Base-by-base conservation (phyloP, 2,329 filamentous ascomycete genomes). In the Rutstroemia sp. region DNA sequence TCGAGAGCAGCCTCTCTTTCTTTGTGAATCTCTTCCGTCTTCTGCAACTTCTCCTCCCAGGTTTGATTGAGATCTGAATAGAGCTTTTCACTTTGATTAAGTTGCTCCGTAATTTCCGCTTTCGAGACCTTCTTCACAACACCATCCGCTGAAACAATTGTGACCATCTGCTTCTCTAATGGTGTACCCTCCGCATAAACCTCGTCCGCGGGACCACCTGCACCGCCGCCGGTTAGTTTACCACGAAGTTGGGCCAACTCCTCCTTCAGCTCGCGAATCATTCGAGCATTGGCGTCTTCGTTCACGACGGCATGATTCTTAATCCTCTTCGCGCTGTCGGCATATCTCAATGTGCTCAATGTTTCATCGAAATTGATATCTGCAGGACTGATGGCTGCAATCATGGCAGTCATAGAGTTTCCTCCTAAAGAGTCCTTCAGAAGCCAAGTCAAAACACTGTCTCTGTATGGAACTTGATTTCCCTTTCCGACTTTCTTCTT, bases 301-400 rank as follows among this genome's bases (percentile, higher is more conserved):
- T 99, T 99, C 72, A 99, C 88, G 51, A 99, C 94, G 57, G 94
- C 94, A 72, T 99, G 94, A 75, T 99, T 99, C 90, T 97, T 97
- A 80, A 99, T 99, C 66, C 94, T 86, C 76, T 99, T 99, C 25
- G 94, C 94, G 7, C 91, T 96, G 70, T 99, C 92, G 56, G 95
- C 94, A 72, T 99, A 99, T 67, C 95, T 85, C 27, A 99, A 79
- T 0, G 94, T 99, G 70, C 92, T 94, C 18, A 99, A 79, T 0
- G 95, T 99, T 73, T 99, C 94, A 63, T 99, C 94, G 69, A 95
- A 97, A 73, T 99, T 99, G 76, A 97, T 97, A 73, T 99, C 94
- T 54, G 94, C 94, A 4, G 94, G 94, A 67, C 92, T 96, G 69
- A 99, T 96, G 52, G 92, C 92, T 51, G 94, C 95, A 78, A 99